Conservation (phyloP, 495 filamentous ascomycete species). For the Daldinia childiae region DNA sequence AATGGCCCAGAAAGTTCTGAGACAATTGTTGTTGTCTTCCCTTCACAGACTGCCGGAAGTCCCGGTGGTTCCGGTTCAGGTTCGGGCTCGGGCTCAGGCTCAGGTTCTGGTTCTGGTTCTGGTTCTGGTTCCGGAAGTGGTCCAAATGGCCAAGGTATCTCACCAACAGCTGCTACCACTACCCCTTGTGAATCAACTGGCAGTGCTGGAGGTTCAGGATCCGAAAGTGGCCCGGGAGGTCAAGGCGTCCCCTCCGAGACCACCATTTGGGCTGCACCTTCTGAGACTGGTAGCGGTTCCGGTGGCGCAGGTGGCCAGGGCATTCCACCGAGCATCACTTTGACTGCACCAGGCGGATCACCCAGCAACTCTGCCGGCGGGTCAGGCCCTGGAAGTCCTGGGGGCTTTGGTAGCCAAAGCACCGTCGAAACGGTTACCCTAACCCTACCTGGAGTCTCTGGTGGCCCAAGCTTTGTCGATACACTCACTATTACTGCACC, state of each 20-base stretch:
- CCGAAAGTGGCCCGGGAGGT: constrained; percentile 29
- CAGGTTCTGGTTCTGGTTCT: neutral
- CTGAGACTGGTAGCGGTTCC: constrained; percentile 18
- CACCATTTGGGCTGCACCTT: constrained; percentile 34
- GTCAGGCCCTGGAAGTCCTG: constrained; percentile 12
- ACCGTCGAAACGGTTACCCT: constrained; percentile 28
- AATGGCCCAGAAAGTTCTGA: constrained; percentile 32
- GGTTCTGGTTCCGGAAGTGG: constrained; percentile 29
- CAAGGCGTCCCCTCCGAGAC: constrained; percentile 29
- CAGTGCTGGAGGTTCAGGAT: constrained; percentile 21
- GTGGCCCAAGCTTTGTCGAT: constrained; percentile 7
- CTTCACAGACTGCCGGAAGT: constrained; percentile 18
- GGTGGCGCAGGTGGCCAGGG: constrained; percentile 32
- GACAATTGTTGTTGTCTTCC: constrained; percentile 34
- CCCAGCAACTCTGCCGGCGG: constrained; percentile 28
- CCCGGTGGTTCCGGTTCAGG: neutral
- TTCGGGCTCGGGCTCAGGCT: neutral
- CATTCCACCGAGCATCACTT: constrained; percentile 34
- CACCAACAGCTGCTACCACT: constrained; percentile 16
- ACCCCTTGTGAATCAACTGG: constrained; percentile 36
- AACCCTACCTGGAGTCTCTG: constrained; percentile 19
- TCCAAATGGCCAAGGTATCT: constrained; percentile 19
- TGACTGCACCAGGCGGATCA: constrained; percentile 34
- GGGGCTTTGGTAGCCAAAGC: constrained; percentile 11
- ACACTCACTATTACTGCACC: constrained; percentile 21